Conservation (phyloP, 2,329 filamentous ascomycete species). For the Pseudogymnoascus sp. region DNA sequence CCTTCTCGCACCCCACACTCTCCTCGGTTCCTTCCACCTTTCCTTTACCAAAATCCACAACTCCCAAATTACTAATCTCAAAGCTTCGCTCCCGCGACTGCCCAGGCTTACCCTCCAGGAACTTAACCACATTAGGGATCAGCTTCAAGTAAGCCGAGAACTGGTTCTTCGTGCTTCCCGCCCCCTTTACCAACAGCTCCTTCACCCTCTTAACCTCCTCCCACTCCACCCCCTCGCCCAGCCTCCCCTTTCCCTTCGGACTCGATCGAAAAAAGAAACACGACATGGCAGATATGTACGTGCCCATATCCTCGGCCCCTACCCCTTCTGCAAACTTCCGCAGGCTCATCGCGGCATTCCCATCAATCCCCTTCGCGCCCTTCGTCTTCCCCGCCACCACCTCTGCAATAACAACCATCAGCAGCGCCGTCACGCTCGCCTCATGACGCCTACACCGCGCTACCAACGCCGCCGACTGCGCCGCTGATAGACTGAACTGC, state of each 20-base stretch:
- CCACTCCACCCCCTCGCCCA: neutral
- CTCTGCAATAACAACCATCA: neutral
- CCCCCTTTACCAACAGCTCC: neutral
- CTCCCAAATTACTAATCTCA: slow-evolving; percentile 48
- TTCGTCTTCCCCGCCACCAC: neutral
- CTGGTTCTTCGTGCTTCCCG: neutral
- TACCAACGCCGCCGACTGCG: neutral
- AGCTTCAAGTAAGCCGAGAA: neutral
- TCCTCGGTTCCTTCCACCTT: slow-evolving; percentile 12
- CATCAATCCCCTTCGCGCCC: neutral
- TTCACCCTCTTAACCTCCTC: neutral
- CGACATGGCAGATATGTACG: neutral
- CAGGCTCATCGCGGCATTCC: neutral
- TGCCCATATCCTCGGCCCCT: neutral
- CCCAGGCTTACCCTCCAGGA: slow-evolving; percentile 38
- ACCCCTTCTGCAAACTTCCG: neutral
- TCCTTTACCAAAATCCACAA: slow-evolving; percentile 30
- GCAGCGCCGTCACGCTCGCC: neutral
- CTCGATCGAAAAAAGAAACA: neutral
- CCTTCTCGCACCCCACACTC: slow-evolving; percentile 35
- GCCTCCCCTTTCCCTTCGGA: neutral
- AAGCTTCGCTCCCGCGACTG: slow-evolving; percentile 37
- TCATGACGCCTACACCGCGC: neutral
- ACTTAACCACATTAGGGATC: slow-evolving; percentile 38
- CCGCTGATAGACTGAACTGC: neutral